Conservation (phyloP, 1,284 basidiomycete genomes). For the Trametes sp. region DNA sequence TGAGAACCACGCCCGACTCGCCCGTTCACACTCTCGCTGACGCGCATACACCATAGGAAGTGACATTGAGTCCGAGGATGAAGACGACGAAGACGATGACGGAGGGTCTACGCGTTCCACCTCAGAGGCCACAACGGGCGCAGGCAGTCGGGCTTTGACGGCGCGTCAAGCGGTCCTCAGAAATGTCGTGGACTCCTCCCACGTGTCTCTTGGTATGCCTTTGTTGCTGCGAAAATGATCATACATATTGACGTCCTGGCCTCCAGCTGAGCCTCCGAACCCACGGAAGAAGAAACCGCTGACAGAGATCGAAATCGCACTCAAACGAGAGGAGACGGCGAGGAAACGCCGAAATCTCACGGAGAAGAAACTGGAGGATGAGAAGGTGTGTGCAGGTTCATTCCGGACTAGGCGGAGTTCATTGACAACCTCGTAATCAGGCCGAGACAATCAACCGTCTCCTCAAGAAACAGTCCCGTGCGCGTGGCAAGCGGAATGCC, state of each 20-base stretch:
- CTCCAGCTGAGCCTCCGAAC: conserved; percentile 52
- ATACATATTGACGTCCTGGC: conserved; percentile 1
- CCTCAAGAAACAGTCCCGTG: conserved; percentile 85
- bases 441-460: conserved; percentile 91
- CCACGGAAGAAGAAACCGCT: conserved; percentile 76
- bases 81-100: conserved; percentile 53
- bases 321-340: conserved; percentile 86
- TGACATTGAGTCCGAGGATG: conserved; percentile 67
- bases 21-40: neutral
- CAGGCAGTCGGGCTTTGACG: conserved; percentile 60
- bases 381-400: conserved; percentile 67
- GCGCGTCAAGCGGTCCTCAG: conserved; percentile 77
- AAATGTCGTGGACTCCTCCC: conserved; percentile 68
- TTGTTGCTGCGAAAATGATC: neutral
- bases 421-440: conserved; percentile 44
- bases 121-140: conserved; percentile 42
- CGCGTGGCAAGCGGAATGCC: conserved; percentile 68
- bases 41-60: conserved; percentile 19
- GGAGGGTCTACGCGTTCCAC: conserved; percentile 41
- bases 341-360: conserved; percentile 85
- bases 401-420: no score
- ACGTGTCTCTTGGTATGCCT: conserved; percentile 68
- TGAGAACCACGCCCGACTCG: neutral
- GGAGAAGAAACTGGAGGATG: conserved; percentile 92
- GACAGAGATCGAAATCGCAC: conserved; percentile 83